Base-by-base conservation (phyloP, 225 moss, liverwort and hornwort species). In the Pseudoscleropodium purum region DNA sequence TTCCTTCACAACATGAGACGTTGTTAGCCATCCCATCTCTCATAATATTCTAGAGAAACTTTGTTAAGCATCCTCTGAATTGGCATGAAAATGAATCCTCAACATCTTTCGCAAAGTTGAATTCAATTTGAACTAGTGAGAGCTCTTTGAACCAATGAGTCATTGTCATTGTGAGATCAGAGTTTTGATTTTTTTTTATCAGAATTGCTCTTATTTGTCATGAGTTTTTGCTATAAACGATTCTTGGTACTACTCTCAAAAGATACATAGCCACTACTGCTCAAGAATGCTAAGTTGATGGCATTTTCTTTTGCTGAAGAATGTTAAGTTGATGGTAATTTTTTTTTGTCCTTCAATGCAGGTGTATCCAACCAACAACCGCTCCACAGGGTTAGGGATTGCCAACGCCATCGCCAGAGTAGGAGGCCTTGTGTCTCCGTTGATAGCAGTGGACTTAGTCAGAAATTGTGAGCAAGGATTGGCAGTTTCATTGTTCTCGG, bases 381-480 rank as follows among this genome's bases (percentile, higher is more conserved):
- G 97, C 66, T 95, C 96, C 33, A 96, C 96, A 84, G 96, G 97
- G 63, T 88, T 97, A 81, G 97, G 97, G 41, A 92, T 94, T 56
- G 97, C 97, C 52, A 97, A 96, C 43, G 90, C 96, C 12, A 91
- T 96, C 62, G 97, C 92, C 14, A 88, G 97, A 88, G 81, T 96
- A 5, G 97, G 97, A n/a, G 97, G 97, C 66, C 91, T 97, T 41
- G 80, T 96, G 69, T 96, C 94, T 84, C 97, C 96, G 34, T 84
- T 96, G 84, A 94, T 97, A 72, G 97, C 97, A 17, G 96, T 97
- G 49, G 94, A 97, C 63, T 87, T 97, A 18, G 97, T 97, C 70
- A 89, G 92, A 85, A 96, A 75, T 68, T 97, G 96, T 92, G 91
- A 95, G 65, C 94, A 93, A 73, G 92, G 87, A 47, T 85, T 95